Percentiles rank a stretch among this genome's conserved stretches.
phyloP scores from a whole-genome alignment of 2,329 filamentous ascomycete genomes.

The Blastomyces parvus region DNA sequence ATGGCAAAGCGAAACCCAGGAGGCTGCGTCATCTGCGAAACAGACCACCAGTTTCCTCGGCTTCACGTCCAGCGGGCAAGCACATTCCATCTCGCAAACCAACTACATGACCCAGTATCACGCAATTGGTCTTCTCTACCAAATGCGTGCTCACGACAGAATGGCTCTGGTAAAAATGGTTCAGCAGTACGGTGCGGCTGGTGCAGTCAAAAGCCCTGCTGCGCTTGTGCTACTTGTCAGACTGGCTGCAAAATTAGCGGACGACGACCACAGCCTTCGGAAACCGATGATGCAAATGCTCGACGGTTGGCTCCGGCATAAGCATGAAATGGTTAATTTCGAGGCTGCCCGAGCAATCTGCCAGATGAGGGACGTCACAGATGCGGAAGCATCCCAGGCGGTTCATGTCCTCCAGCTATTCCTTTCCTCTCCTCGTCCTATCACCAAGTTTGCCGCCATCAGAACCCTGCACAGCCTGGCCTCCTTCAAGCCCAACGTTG shows the following conservation, averaged over 20 bases:
- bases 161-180: slow-evolving; percentile 99
- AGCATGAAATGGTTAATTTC: slow-evolving; percentile 99
- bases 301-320: slow-evolving; percentile 93
- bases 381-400: slow-evolving; percentile 81
- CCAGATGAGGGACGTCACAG: slow-evolving; percentile 84
- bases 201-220: slow-evolving; percentile 88
- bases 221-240: slow-evolving; percentile 88
- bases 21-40: slow-evolving; percentile 84
- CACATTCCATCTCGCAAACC: slow-evolving; percentile 64
- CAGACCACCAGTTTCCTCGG: slow-evolving; percentile 85
- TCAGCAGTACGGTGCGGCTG: slow-evolving; percentile 90
- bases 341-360: slow-evolving; percentile 98
- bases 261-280: slow-evolving; percentile 79
- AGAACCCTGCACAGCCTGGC: slow-evolving; percentile 94
- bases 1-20: slow-evolving; percentile 98
- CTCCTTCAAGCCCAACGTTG: slow-evolving; percentile 87
- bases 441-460: slow-evolving; percentile 95
- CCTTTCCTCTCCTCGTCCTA: slow-evolving; percentile 86
- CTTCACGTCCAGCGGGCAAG: slow-evolving; percentile 70
- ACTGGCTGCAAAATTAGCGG: slow-evolving; percentile 83
- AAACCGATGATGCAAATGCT: slow-evolving; percentile 96
- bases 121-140: slow-evolving; percentile 91
- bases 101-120: slow-evolving; percentile 99
- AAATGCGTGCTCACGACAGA: slow-evolving; percentile 93
- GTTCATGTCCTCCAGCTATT: slow-evolving; percentile 94